Percentiles rank a stretch among this genome's conserved stretches.
Evolutionary conservation across 768 basidiomycete genomes (phyloP).

Genomic region (Leccinum boreale): DNA sequence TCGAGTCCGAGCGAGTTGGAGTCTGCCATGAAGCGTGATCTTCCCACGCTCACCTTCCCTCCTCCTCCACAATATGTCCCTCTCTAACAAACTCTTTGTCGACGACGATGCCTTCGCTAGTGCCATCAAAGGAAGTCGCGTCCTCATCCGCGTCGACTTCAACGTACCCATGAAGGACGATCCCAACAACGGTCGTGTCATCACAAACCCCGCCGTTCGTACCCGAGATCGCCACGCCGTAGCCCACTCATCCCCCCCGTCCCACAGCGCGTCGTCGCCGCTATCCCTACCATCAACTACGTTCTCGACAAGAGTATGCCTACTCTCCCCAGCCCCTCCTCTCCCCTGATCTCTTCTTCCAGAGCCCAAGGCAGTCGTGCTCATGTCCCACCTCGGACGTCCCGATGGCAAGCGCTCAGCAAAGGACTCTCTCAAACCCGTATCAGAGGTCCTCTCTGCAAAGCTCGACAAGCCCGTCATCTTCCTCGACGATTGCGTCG

Average conservation of each 20-base stretch:
- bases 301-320: constrained; percentile 76
- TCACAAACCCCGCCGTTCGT: constrained; percentile 95
- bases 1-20: constrained; percentile 72
- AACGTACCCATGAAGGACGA: constrained; percentile 86
- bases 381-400: constrained; percentile 98
- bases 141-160: constrained; percentile 94
- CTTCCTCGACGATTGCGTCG: constrained; percentile 85
- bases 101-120: constrained; percentile 58
- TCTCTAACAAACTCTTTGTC: constrained; percentile 92
- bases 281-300: constrained; percentile 92
- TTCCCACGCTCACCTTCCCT: constrained; percentile 19
- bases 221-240: constrained; percentile 5
- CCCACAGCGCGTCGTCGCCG: constrained; percentile 89
- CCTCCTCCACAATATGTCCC: constrained; percentile 71
- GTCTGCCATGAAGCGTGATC: constrained; percentile 35
- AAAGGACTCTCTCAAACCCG: constrained; percentile 89
- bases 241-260: constrained; percentile 6
- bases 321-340: neutral
- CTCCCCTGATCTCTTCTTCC: neutral
- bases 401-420: constrained; percentile 88
- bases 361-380: constrained; percentile 81
- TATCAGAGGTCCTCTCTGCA: constrained; percentile 61
- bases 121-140: constrained; percentile 80
- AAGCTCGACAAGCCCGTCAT: constrained; percentile 56
- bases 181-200: constrained; percentile 73